Evolutionary conservation across 2,329 filamentous ascomycete genomes (phyloP).

Genomic region (Fusarium sp.): DNA sequence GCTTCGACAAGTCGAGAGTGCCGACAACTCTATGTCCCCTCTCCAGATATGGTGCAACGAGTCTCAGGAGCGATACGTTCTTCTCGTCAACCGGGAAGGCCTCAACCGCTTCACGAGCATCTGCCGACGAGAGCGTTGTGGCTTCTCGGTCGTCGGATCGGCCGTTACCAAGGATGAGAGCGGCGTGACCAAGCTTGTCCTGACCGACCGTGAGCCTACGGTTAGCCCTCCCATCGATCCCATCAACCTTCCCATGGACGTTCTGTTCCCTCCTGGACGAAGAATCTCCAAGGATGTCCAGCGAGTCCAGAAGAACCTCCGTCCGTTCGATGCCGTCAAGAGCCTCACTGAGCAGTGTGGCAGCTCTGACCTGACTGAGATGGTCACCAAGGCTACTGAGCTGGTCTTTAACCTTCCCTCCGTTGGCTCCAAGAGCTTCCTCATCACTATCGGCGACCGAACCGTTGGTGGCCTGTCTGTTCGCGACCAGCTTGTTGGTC

Average conservation of each 20-base stretch:
- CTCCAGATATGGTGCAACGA: conserved; percentile 97
- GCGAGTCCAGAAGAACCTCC: conserved; percentile 63
- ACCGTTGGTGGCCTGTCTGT: conserved; percentile 90
- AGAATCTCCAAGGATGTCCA: conserved; percentile 44
- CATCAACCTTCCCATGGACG: conserved; percentile 90
- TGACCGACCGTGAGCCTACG: conserved; percentile 83
- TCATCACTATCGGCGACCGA: conserved; percentile 96
- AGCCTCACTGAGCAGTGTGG: conserved; percentile 75
- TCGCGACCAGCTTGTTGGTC: conserved; percentile 95
- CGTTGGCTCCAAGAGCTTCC: conserved; percentile 96
- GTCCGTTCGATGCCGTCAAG: conserved; percentile 75
- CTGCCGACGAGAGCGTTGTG: conserved; percentile 85
- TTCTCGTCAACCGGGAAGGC: conserved; percentile 84
- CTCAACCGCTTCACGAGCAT: conserved; percentile 81
- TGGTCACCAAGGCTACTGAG: conserved; percentile 72
- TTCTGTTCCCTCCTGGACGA: conserved; percentile 80
- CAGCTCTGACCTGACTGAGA: conserved; percentile 53
- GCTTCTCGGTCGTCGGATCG: conserved; percentile 89
- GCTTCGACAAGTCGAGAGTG: conserved; percentile 91
- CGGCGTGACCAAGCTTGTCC: conserved; percentile 78
- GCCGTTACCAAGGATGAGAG: conserved; percentile 72
- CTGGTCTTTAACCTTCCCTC: conserved; percentile 86
- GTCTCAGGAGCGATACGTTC: conserved; percentile 94
- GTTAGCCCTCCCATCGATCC: conserved; percentile 73
- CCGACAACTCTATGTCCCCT: conserved; percentile 91